Evolutionary conservation across 768 basidiomycete species (phyloP), one percentile per base, ranked within the genome.

Genomic region (Lanmaoa rubissima): DNA sequence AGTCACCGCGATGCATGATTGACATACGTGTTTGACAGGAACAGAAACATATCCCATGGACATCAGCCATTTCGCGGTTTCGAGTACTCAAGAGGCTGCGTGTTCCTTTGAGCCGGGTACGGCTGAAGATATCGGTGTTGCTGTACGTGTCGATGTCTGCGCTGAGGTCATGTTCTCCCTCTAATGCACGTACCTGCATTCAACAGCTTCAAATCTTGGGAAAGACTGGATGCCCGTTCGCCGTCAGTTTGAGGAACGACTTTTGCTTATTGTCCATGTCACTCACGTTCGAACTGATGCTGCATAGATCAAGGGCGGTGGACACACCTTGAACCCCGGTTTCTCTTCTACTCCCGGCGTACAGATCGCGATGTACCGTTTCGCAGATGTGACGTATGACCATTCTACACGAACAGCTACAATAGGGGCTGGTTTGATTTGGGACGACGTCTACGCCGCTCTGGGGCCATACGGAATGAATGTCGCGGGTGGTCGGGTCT

Each of bases 401-500:
- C 55, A 66, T 2, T 52, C 60, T 0, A 60, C 75, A 0, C 71
- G 77, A 52, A 83, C 78, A 0, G 81, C 68, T 2, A 71, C 64
- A 12, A 58, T 78, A 48, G 75, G 73, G 35, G 64, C 75, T 9
- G 76, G 77, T 6, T 63, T 82, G n/a, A 74, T 84, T 28, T 88
- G 85, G 86, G 86, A 89, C 63, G 80, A 86, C 35, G 84, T 82
- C 69, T 88, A 87, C 58, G 72, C 73, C 3, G 79, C 78, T 6
- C 74, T 88, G 5, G 74, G 71, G 6, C 81, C 79, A 0, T 62
- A 74, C 53, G 74, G 73, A 7, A 79, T 83, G 9, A 83, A 76
- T 45, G 82, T 87, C 16, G 76, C 86, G 10, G 86, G 86, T 0
- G 83, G 81, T 4, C 74, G 85, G 1, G 81, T 84, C 4, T 69